Evolutionary conservation across 306 rosid genomes (phyloP).

Genomic region (Vigna nakashimae): DNA sequence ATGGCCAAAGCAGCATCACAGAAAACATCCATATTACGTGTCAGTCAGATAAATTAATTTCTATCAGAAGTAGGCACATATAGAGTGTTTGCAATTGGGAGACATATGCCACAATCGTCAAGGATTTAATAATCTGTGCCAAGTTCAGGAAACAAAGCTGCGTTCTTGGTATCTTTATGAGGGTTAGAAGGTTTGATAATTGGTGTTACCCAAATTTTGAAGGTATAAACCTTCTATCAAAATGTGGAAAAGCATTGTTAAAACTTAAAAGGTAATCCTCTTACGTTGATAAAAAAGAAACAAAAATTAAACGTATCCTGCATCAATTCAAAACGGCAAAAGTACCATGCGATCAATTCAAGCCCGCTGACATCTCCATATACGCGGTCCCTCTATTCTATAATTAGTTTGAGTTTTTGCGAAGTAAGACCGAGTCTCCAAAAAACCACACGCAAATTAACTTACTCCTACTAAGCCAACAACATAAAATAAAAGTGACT

Average conservation of each 20-base stretch:
- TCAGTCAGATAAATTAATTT: background rate
- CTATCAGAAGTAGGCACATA: background rate
- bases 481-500: background rate
- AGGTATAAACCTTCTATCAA: no score
- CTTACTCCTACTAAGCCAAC: background rate
- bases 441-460: background rate
- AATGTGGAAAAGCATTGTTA: background rate
- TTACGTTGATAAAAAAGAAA: background rate
- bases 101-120: background rate
- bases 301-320: background rate
- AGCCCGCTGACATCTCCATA: conserved; percentile 17
- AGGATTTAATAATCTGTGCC: background rate
- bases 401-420: background rate
- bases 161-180: background rate
- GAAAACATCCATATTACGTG: background rate
- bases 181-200: background rate
- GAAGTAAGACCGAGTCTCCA: background rate
- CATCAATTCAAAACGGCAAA: conserved; percentile 1
- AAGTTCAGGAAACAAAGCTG: background rate
- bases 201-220: no score
- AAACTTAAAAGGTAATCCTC: background rate
- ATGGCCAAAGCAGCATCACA: background rate
- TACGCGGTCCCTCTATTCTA: conserved; percentile 9
- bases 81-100: background rate
- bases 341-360: background rate